Percentiles rank a stretch among this genome's conserved stretches.
Conservation (phyloP, 2,329 filamentous ascomycete genomes). For the Lachnellula subtilissima region DNA sequence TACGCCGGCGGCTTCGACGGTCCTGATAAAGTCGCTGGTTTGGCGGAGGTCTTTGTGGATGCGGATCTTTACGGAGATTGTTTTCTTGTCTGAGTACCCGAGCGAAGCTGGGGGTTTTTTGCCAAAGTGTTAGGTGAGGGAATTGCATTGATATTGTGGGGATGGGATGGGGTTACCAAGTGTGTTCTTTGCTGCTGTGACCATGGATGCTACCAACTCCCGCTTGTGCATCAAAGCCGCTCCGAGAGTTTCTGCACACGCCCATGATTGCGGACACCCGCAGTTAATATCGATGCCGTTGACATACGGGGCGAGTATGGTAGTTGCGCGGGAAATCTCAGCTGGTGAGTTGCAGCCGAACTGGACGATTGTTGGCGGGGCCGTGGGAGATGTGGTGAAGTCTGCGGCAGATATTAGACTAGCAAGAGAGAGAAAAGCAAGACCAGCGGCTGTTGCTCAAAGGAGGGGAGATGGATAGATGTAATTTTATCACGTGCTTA, state of each 20-base stretch:
- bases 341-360: constrained; percentile 59
- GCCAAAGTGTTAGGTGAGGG: background rate
- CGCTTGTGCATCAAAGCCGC: constrained; percentile 64
- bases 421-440: constrained; percentile 16
- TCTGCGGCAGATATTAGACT: constrained; percentile 38
- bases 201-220: constrained; percentile 62
- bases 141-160: background rate
- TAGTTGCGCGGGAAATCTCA: constrained; percentile 59
- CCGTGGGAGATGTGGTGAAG: constrained; percentile 53
- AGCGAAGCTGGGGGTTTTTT: constrained; percentile 32
- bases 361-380: constrained; percentile 59
- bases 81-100: constrained; percentile 47
- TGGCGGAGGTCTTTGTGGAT: constrained; percentile 58
- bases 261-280: constrained; percentile 70
- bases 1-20: constrained; percentile 53
- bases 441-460: background rate
- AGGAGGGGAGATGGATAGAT: background rate
- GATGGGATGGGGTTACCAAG: constrained; percentile 30
- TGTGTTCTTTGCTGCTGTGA: constrained; percentile 49
- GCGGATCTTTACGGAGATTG: constrained; percentile 65
- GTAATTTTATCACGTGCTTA: constrained; percentile 27
- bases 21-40: constrained; percentile 57
- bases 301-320: constrained; percentile 56
- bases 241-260: constrained; percentile 62
- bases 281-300: constrained; percentile 68